Evolutionary conservation across 805 yeast species (phyloP).

Genomic region (Yamadazyma endophytica): DNA sequence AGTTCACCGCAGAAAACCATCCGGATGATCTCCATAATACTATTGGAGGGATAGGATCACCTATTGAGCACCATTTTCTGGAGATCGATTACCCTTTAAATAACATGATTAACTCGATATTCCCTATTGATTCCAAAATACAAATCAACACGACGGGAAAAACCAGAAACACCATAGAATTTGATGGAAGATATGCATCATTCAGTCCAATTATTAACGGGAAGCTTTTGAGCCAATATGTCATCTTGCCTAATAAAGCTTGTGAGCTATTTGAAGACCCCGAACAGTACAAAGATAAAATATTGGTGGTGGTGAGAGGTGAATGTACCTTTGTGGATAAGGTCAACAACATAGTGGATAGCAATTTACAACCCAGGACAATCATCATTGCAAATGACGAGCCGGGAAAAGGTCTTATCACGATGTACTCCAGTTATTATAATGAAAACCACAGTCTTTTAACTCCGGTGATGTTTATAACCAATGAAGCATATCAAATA

Average conservation of each 20-base stretch:
- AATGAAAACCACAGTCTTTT: conserved; percentile 34
- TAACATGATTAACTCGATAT: conserved; percentile 34
- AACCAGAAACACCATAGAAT: conserved; percentile 11
- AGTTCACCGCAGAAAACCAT: too few species aligned
- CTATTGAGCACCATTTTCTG: neutral
- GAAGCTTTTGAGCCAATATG: conserved; percentile 20
- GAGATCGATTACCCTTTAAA: conserved; percentile 30
- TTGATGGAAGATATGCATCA: conserved; percentile 37
- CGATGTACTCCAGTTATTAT: conserved; percentile 50
- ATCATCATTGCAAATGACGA: conserved; percentile 56
- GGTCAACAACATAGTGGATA: conserved; percentile 39
- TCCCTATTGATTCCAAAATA: conserved; percentile 37
- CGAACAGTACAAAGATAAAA: conserved; percentile 18
- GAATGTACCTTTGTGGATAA: conserved; percentile 54
- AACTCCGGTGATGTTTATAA: conserved; percentile 51
- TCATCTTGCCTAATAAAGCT: conserved; percentile 24
- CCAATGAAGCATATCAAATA: conserved; percentile 37
- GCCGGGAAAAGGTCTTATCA: conserved; percentile 42
- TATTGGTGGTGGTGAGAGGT: conserved; percentile 39
- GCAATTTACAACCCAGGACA: conserved; percentile 37
- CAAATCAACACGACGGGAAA: conserved; percentile 21
- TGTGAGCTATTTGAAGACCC: conserved; percentile 17
- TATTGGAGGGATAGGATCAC: neutral
- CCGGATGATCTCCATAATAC: neutral
- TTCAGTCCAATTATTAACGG: conserved; percentile 32